These are phyloP conservation scores for Saccharomycopsis hybrid DNA, from an alignment of 1,139 yeast species.

Conservation along the genomic window DNA sequence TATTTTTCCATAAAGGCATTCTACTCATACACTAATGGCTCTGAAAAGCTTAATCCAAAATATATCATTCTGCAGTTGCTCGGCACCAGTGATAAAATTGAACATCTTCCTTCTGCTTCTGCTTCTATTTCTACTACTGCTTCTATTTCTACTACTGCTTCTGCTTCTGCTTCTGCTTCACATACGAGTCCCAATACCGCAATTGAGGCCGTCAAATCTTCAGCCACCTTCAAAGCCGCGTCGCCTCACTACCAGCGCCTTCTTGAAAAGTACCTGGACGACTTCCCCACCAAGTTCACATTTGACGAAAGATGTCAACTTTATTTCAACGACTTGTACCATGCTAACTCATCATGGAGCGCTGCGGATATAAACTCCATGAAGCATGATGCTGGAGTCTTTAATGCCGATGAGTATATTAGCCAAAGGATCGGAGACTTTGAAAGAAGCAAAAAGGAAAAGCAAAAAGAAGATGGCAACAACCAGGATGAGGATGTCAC, in stretches of 20 bases:
- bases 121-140: too few relatives aligned
- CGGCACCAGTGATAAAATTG: too few relatives aligned
- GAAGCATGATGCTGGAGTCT: conserved; percentile 16
- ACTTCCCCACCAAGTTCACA: conserved; percentile 7
- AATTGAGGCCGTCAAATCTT: too few relatives aligned
- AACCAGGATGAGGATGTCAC: not conserved
- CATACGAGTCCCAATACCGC: too few relatives aligned
- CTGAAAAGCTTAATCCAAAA: too few relatives aligned
- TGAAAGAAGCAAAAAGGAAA: conserved; percentile 3
- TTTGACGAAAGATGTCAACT: conserved; percentile 11
- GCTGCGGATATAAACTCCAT: conserved; percentile 8
- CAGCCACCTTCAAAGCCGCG: not conserved
- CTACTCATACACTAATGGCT: too few relatives aligned
- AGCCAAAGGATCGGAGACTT: not conserved
- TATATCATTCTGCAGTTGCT: too few relatives aligned
- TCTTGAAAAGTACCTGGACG: conserved; percentile 1
- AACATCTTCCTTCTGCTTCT: too few relatives aligned
- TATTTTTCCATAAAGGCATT: too few relatives aligned
- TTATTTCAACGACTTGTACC: conserved; percentile 14
- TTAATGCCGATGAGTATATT: conserved; percentile 11
- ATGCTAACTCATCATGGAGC: conserved; percentile 2
- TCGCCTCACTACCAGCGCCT: conserved; percentile 11
- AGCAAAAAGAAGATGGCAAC: conserved; percentile 1
- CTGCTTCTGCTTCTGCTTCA: too few relatives aligned
- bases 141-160: too few relatives aligned